These are phyloP conservation scores for Hyaloscypha variabilis DNA, from an alignment of 495 filamentous ascomycete species.

Conservation along the genomic window DNA sequence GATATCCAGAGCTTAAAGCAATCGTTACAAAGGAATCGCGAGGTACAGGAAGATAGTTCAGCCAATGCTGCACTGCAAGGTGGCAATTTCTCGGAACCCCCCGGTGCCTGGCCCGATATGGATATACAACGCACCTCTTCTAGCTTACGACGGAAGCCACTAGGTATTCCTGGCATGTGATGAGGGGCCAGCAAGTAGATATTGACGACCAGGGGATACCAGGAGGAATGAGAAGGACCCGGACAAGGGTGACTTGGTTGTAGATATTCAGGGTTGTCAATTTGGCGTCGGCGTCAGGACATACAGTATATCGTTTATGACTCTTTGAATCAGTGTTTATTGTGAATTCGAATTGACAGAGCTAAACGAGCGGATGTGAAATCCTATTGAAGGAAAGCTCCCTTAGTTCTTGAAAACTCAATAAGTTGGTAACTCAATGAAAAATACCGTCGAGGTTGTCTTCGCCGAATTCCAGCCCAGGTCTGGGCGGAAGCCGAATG, in stretches of 20 bases:
- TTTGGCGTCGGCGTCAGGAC: background rate
- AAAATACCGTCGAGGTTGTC: no score
- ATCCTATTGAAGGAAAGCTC: no score
- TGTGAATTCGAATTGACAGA: no score
- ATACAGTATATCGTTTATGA: background rate
- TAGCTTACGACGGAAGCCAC: conserved; percentile 9
- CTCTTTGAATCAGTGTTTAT: no score
- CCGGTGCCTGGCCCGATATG: conserved; percentile 1
- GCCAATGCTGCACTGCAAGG: background rate
- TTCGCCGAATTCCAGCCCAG: no score
- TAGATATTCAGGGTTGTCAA: conserved; percentile 3
- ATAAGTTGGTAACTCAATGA: no score
- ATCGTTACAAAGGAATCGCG: conserved; percentile 3
- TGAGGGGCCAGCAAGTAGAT: background rate
- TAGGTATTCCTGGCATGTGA: background rate
- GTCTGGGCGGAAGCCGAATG: no score
- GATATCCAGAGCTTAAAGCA: conserved; percentile 10
- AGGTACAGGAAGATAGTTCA: conserved; percentile 11
- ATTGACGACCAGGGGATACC: background rate
- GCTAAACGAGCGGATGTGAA: no score
- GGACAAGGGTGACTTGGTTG: background rate
- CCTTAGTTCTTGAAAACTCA: no score
- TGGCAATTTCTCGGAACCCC: conserved; percentile 4
- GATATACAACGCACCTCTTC: conserved; percentile 5
- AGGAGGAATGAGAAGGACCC: background rate